A percentile compares a stretch with the other conserved stretches of the same genome.
Evolutionary conservation across 2,329 filamentous ascomycete genomes (phyloP).

Genomic region (Cercospora sp.): DNA sequence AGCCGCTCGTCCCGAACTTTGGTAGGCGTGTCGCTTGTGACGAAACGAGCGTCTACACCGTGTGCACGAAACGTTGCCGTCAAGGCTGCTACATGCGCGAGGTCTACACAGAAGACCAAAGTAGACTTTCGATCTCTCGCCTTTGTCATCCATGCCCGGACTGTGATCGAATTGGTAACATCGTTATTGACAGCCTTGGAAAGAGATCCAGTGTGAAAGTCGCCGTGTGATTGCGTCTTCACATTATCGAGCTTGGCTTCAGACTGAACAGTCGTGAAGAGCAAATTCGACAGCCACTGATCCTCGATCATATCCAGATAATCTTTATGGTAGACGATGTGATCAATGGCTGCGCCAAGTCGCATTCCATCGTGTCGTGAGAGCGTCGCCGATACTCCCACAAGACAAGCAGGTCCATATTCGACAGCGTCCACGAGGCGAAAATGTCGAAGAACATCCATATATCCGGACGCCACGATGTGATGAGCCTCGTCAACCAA

Average conservation of each 20-base stretch:
- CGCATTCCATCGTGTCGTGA: constrained; percentile 80
- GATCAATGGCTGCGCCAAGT: constrained; percentile 82
- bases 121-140: constrained; percentile 74
- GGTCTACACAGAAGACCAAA: constrained; percentile 89
- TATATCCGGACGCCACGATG: constrained; percentile 81
- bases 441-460: constrained; percentile 76
- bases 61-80: constrained; percentile 73
- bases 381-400: constrained; percentile 85
- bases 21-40: constrained; percentile 78
- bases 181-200: constrained; percentile 80
- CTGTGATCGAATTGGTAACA: constrained; percentile 77
- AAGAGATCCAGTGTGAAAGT: constrained; percentile 77
- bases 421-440: constrained; percentile 59
- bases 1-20: constrained; percentile 68
- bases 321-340: constrained; percentile 93
- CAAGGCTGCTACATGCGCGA: constrained; percentile 74
- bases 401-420: constrained; percentile 57
- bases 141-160: constrained; percentile 81
- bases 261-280: constrained; percentile 89
- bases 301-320: constrained; percentile 81
- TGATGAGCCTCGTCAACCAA: constrained; percentile 97
- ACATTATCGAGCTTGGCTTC: constrained; percentile 70
- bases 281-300: constrained; percentile 87
- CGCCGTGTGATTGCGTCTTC: constrained; percentile 66
- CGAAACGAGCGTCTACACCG: constrained; percentile 79